Evolutionary conservation across 768 basidiomycete genomes (phyloP), one percentile per base, ranked within the genome.

Genomic region (Porpolomopsis calyptriformis): DNA sequence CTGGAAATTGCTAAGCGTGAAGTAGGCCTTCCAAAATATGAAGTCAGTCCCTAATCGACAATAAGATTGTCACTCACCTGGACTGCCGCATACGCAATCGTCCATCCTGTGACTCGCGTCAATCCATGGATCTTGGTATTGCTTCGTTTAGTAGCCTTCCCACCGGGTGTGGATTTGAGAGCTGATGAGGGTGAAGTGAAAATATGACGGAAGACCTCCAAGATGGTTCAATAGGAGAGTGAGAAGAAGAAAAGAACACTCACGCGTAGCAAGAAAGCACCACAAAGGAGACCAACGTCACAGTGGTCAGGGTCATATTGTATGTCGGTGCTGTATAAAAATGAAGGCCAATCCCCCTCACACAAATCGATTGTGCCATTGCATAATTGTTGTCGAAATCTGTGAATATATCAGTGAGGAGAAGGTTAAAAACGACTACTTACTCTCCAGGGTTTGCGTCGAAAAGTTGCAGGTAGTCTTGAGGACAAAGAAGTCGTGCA

Each of bases 61-160:
- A 31, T 31, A 31, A 14, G 7, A 31, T 7, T 7, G 29, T 31
- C 33, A 52, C 50, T 18, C 46, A 64, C 63, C 48, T 53, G 53
- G 16, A 57, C 54, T 14, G 57, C 60, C 4, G 57, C 56, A 49
- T 64, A 64, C 18, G 59, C 62, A 43, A 64, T 59, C 4, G 57
- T 52, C 4, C 56, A 47, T 1, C 56, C 50, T 0, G 56, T 62
- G 4, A 60, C 59, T 19, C 48, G 47, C 4, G 45, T 20, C 24
- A 60, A 41, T 0, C 39, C 29, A 2, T 53, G 19, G 6, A 57
- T 40, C 18, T 52, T 47, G 2, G 42, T 34, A 20, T 35, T 45
- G 4, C 35, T 20, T 4, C 5, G 18, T 1, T 12, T 16, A 1
- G 48, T 38, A 3, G 53, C 45, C 4, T 52, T 43, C 7, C 24